Percentiles rank a stretch among this genome's conserved stretches.
phyloP scores from a whole-genome alignment of 23 red algal genomes.

The Gracilaria caudata region DNA sequence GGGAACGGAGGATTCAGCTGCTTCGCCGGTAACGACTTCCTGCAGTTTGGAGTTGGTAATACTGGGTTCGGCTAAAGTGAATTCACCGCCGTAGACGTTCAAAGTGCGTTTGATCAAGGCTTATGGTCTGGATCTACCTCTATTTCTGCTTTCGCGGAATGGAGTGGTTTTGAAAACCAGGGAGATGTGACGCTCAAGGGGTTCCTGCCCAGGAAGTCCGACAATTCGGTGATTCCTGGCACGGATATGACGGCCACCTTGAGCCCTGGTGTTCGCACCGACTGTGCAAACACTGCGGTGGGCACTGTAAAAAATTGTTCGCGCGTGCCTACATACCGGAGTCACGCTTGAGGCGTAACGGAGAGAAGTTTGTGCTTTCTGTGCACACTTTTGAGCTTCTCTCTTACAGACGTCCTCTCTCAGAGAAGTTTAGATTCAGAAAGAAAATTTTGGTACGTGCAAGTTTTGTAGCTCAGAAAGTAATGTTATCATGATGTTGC shows the following conservation, averaged over 20 bases:
- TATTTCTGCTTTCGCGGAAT: not conserved
- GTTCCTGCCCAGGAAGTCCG: not conserved
- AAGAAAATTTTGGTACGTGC: no score
- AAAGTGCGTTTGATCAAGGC: not conserved
- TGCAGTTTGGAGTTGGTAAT: not conserved
- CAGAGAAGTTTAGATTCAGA: no score
- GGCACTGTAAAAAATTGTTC: not conserved
- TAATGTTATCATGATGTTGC: no score
- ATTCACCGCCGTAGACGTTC: not conserved
- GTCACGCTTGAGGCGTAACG: not conserved
- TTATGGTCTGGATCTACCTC: not conserved
- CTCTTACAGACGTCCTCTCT: no score
- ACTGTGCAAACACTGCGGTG: not conserved
- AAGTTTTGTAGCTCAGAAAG: no score
- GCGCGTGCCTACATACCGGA: not conserved
- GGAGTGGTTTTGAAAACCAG: not conserved
- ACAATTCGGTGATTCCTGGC: not conserved
- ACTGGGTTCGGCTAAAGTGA: not conserved
- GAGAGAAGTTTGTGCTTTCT: no score
- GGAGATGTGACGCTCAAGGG: slow-evolving; percentile 11
- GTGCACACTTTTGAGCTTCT: no score
- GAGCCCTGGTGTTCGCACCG: not conserved
- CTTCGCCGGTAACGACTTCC: not conserved
- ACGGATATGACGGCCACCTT: not conserved
- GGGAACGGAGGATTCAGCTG: slow-evolving; percentile 10